Base-by-base conservation (phyloP, 345 rosid species). In the Ricinus communis region DNA sequence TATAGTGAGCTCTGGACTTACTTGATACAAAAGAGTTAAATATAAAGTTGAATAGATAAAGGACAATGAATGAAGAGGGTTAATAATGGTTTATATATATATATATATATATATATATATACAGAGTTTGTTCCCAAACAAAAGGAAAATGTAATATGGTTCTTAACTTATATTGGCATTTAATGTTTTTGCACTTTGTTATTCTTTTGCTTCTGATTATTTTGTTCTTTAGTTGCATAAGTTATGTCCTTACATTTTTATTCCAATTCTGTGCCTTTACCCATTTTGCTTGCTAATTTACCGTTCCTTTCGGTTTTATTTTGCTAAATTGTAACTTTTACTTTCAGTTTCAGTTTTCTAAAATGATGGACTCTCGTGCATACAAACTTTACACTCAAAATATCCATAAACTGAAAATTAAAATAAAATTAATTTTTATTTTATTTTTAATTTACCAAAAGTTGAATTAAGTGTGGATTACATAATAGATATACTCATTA, bases 31-130 rank as follows among this genome's bases (percentile, higher is more conserved):
- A 40, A 54, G 22, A 63, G 22, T 63, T 47, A 43, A 43, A 9
- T 1, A 43, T 21, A 54, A 41, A 5, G 43, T 16, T 36, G 67
- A 24, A 52, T 60, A 62, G 59, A 38, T 22, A 16, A n/a, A 71
- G 68, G 46, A 45, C 21, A n/a, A 36, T 62, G 60, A 53, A 52
- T 36, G 36, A 62, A 15, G 61, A 70, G 5, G 52, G 9, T 47
- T 24, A 60, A 71, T 49, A 33, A 61, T 71, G 21, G 19, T 14
- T 61, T 13, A 14, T 33, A 22, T 36, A 33, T 15, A n/a, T n/a
- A n/a, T n/a, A n/a, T n/a, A n/a, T n/a, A n/a, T n/a, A n/a, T 14
- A 6, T 21, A 8, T 28, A 33, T 33, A 33, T 21, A 6, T 21
- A 8, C 18, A 21, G 11, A 2, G 3, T 46, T 10, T 25, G 61